These are phyloP conservation scores for Zymoseptoria passerinii DNA, from an alignment of 2,329 filamentous ascomycete species.

Conservation along the genomic window DNA sequence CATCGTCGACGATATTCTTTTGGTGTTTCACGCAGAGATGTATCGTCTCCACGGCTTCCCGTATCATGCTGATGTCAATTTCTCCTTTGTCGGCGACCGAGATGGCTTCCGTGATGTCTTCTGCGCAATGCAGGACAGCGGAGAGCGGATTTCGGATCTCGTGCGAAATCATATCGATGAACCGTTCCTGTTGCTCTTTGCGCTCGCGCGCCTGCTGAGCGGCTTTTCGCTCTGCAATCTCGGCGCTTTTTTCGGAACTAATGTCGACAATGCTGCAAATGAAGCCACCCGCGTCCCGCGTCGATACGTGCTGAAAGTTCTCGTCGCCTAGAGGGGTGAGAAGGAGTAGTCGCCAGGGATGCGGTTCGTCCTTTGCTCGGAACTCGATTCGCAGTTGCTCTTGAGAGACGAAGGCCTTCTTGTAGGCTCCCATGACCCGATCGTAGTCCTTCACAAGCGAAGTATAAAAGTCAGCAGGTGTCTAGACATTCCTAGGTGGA, in stretches of 20 bases:
- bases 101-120: constrained; percentile 33
- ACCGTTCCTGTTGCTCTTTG: constrained; percentile 40
- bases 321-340: constrained; percentile 37
- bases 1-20: constrained; percentile 36
- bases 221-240: constrained; percentile 35
- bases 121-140: constrained; percentile 36
- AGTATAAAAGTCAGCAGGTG: no score
- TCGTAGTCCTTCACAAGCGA: constrained; percentile 36
- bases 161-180: constrained; percentile 40
- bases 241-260: constrained; percentile 38
- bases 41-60: constrained; percentile 30
- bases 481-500: no score
- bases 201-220: constrained; percentile 37
- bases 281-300: constrained; percentile 34
- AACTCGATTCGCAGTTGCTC: constrained; percentile 37
- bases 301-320: constrained; percentile 24
- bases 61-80: constrained; percentile 16
- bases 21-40: constrained; percentile 38
- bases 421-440: constrained; percentile 37
- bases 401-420: constrained; percentile 33
- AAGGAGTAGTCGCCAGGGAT: constrained; percentile 36
- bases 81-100: constrained; percentile 11
- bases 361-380: constrained; percentile 28
- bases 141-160: constrained; percentile 32
- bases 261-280: constrained; percentile 42